Evolutionary conservation across 495 filamentous ascomycete genomes (phyloP).

Genomic region (Trichoderma orchidacearum): DNA sequence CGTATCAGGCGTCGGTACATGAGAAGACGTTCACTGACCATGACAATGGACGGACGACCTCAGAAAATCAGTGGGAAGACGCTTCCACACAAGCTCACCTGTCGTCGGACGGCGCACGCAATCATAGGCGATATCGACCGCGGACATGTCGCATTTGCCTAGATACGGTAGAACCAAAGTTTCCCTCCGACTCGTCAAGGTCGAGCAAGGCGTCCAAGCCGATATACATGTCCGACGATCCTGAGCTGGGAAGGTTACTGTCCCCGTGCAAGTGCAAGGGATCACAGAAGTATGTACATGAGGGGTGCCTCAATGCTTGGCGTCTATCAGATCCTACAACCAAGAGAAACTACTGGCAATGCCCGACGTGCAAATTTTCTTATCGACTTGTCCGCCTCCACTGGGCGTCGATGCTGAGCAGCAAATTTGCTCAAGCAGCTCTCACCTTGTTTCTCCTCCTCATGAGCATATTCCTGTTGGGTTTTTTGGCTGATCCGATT

Average conservation of each 20-base stretch:
- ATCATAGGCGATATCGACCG: conserved; percentile 25
- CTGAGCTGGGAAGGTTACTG: conserved; percentile 68
- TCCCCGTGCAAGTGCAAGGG: conserved; percentile 90
- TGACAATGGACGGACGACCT: neutral
- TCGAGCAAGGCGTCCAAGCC: conserved; percentile 49
- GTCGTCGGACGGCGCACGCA: conserved; percentile 11
- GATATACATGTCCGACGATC: conserved; percentile 61
- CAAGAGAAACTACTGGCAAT: conserved; percentile 66
- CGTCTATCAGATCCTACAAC: conserved; percentile 58
- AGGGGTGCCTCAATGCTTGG: conserved; percentile 85
- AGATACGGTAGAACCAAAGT: conserved; percentile 69
- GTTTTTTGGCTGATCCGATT: conserved; percentile 87
- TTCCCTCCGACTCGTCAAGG: conserved; percentile 46
- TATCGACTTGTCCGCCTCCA: conserved; percentile 71
- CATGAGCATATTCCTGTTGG: conserved; percentile 59
- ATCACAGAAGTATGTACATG: conserved; percentile 84
- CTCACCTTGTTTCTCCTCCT: conserved; percentile 60
- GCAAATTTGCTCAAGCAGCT: conserved; percentile 43
- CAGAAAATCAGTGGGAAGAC: neutral
- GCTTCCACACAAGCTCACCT: neutral
- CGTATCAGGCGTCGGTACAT: neutral
- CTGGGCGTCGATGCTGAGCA: conserved; percentile 63
- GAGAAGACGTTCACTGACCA: neutral
- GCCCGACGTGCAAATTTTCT: conserved; percentile 74
- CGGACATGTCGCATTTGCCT: conserved; percentile 77